Conservation (phyloP, 2,329 filamentous ascomycete species). For the Neopestalotiopsis sp. region DNA sequence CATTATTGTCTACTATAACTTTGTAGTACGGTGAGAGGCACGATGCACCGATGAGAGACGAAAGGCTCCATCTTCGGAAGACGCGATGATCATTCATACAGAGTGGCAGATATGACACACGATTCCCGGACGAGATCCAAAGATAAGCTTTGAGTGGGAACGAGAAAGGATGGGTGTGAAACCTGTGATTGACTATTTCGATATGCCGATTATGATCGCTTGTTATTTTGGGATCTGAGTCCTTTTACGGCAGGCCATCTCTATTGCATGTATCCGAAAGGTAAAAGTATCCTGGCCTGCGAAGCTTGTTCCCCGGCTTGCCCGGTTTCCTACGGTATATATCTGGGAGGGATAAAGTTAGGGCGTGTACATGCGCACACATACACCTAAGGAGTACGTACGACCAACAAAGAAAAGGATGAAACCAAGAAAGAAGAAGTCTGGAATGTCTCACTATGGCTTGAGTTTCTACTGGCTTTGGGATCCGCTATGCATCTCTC, state of each 20-base stretch:
- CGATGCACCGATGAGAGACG: background rate
- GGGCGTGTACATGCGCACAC: background rate
- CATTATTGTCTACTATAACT: background rate
- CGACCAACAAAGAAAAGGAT: background rate
- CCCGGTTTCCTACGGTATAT: background rate
- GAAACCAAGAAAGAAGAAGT: too few relatives aligned
- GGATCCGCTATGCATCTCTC: slow-evolving; percentile 6
- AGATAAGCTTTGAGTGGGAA: background rate
- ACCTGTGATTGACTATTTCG: background rate
- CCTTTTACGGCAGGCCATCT: background rate
- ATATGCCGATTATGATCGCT: background rate
- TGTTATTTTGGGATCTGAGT: background rate
- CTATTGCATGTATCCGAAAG: background rate
- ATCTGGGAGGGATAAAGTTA: background rate
- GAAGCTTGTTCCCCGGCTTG: background rate
- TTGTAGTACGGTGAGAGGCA: background rate
- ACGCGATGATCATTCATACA: background rate
- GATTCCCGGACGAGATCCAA: background rate
- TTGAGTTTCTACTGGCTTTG: background rate
- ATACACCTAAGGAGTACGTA: background rate
- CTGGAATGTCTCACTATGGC: background rate
- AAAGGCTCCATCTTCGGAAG: background rate
- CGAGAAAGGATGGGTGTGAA: background rate
- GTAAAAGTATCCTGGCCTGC: background rate
- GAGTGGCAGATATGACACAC: slow-evolving; percentile 2